phyloP scores from a whole-genome alignment of 257 asterid species.

The Solanum microdontum region DNA sequence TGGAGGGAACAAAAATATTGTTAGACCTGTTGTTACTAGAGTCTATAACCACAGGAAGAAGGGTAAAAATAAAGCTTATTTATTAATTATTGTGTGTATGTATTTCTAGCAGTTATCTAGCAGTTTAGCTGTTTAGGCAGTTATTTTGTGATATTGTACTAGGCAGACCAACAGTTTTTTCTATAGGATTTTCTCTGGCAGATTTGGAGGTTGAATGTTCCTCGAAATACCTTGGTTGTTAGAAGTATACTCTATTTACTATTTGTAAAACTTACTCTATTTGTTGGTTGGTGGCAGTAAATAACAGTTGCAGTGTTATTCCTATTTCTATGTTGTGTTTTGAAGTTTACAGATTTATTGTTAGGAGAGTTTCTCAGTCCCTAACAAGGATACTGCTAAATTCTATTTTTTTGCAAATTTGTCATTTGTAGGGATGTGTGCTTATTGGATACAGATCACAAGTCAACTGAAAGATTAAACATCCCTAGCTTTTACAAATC shows the following conservation, averaged over 20 bases:
- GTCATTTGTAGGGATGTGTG: background rate
- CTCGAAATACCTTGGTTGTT: background rate
- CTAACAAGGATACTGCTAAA: background rate
- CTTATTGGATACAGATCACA: background rate
- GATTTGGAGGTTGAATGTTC: background rate
- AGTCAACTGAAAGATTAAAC: background rate
- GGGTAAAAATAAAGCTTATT: background rate
- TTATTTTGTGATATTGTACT: background rate
- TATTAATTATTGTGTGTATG: background rate
- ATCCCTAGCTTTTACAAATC: background rate
- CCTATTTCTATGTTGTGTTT: background rate
- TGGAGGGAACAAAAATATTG: background rate
- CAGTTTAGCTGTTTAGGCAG: background rate
- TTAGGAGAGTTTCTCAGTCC: background rate
- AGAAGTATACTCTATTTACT: background rate
- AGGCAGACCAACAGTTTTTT: background rate
- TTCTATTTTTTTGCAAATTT: background rate
- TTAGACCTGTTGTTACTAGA: background rate
- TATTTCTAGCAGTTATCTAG: background rate
- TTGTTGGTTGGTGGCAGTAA: background rate
- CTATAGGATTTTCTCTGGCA: background rate
- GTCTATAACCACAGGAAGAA: background rate
- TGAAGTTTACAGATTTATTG: background rate
- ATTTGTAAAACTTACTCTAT: background rate
- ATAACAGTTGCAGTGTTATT: background rate